Evolutionary conservation across 345 rosid genomes (phyloP).

Genomic region (Aquilaria sinensis): DNA sequence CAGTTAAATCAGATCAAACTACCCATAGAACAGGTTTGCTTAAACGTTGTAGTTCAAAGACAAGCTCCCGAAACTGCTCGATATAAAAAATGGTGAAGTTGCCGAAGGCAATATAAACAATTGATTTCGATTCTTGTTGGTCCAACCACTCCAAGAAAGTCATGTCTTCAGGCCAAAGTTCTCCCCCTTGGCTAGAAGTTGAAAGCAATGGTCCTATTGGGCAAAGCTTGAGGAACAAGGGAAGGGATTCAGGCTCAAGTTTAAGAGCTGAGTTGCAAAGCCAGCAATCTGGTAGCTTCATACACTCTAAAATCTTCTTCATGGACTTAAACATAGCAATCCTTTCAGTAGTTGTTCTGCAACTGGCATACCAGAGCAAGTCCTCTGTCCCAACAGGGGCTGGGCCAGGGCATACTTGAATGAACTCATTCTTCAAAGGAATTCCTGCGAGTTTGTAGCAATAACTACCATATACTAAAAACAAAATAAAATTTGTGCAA

Average conservation of each 20-base stretch:
- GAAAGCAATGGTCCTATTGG: slow-evolving; percentile 30
- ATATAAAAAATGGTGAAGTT: slow-evolving; percentile 21
- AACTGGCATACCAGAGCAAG: too few relatives aligned
- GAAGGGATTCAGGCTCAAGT: slow-evolving; percentile 27
- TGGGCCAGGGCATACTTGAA: too few relatives aligned
- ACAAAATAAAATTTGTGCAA: too few relatives aligned
- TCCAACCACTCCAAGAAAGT: slow-evolving; percentile 30
- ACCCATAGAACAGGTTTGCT: slow-evolving; percentile 14
- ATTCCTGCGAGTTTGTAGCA: too few relatives aligned
- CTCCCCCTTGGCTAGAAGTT: slow-evolving; percentile 6
- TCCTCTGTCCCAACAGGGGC: too few relatives aligned
- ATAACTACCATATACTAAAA: too few relatives aligned
- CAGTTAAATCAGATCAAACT: slow-evolving; percentile 8
- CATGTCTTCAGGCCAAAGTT: slow-evolving; percentile 30
- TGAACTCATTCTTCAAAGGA: too few relatives aligned
- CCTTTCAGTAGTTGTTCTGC: too few relatives aligned
- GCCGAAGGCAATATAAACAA: slow-evolving; percentile 24
- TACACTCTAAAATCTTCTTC: too few relatives aligned
- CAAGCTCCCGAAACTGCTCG: slow-evolving; percentile 28
- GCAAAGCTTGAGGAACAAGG: slow-evolving; percentile 6
- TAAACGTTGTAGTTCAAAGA: slow-evolving; percentile 24
- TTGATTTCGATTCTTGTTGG: slow-evolving; percentile 12
- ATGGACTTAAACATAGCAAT: too few relatives aligned
- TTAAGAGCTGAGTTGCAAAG: slow-evolving; percentile 27
- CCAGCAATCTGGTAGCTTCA: neutral